A percentile compares a stretch with the other conserved stretches of the same genome.
Evolutionary conservation across 2,329 filamentous ascomycete species (phyloP).

Genomic region (Cryphonectria radicalis): DNA sequence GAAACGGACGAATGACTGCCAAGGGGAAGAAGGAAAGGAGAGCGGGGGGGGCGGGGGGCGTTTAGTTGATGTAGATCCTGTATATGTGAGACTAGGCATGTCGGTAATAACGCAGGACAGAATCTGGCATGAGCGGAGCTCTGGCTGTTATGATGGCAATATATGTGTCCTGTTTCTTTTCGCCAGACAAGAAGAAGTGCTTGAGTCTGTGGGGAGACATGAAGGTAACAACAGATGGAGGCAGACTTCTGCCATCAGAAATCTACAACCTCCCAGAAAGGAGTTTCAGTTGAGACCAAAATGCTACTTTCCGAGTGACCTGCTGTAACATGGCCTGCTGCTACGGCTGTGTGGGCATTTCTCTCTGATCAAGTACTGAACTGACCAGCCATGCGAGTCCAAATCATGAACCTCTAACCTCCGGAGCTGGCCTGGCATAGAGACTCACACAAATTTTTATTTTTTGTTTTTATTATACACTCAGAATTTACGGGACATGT

Average conservation of each 20-base stretch:
- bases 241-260: not conserved
- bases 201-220: not conserved
- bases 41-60: not conserved
- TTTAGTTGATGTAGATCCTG: not conserved
- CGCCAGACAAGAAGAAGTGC: not conserved
- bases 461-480: too few relatives aligned
- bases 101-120: not conserved
- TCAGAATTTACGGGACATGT: not conserved
- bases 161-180: not conserved
- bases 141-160: not conserved
- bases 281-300: not conserved
- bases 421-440: not conserved
- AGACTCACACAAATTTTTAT: too few relatives aligned
- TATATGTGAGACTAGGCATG: constrained; percentile 8
- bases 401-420: not conserved
- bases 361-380: too few relatives aligned
- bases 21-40: not conserved
- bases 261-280: not conserved
- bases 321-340: not conserved
- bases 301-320: not conserved
- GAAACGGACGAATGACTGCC: not conserved
- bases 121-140: not conserved
- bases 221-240: not conserved
- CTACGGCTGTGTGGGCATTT: not conserved
- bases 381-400: too few relatives aligned